Conservation (phyloP, 768 basidiomycete genomes). For the Cystofilobasidium capitatum region DNA sequence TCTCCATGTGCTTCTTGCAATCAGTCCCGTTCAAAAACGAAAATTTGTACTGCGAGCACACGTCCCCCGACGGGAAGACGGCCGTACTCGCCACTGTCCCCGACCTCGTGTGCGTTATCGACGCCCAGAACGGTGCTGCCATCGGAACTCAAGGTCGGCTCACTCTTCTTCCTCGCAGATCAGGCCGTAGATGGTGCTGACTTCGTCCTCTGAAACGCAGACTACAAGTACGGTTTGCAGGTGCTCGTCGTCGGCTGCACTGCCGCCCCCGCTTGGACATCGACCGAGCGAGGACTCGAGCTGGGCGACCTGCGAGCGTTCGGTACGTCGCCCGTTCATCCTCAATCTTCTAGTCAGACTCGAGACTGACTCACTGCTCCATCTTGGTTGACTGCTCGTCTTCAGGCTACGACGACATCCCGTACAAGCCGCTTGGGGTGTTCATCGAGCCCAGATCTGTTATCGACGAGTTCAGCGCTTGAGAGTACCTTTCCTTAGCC, state of each 20-base stretch:
- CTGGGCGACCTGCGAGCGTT: slow-evolving; percentile 51
- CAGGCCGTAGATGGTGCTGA: too few species aligned
- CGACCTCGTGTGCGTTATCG: slow-evolving; percentile 56
- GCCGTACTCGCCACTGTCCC: slow-evolving; percentile 48
- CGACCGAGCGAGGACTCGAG: slow-evolving; percentile 46
- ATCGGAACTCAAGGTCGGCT: slow-evolving; percentile 49
- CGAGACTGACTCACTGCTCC: too few species aligned
- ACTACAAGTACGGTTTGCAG: slow-evolving; percentile 54
- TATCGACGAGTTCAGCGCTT: slow-evolving; percentile 42
- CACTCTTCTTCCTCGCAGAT: too few species aligned
- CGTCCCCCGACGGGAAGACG: slow-evolving; percentile 9
- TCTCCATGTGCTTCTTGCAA: not conserved
- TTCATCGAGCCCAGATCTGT: slow-evolving; percentile 46
- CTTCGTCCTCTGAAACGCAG: not conserved
- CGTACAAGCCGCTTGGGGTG: slow-evolving; percentile 33
- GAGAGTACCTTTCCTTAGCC: not conserved
- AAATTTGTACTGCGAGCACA: slow-evolving; percentile 28
- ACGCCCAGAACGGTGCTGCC: slow-evolving; percentile 53
- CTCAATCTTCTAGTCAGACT: not conserved
- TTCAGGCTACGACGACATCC: slow-evolving; percentile 21
- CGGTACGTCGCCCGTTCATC: slow-evolving; percentile 31
- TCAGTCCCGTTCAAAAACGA: slow-evolving; percentile 35
- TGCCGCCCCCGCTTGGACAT: slow-evolving; percentile 52
- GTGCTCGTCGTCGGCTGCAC: slow-evolving; percentile 48
- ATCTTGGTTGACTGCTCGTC: too few species aligned